A percentile compares a stretch with the other conserved stretches of the same genome.
These are phyloP conservation scores for Populus deltoides DNA, from an alignment of 345 rosid species.

Conservation along the genomic window DNA sequence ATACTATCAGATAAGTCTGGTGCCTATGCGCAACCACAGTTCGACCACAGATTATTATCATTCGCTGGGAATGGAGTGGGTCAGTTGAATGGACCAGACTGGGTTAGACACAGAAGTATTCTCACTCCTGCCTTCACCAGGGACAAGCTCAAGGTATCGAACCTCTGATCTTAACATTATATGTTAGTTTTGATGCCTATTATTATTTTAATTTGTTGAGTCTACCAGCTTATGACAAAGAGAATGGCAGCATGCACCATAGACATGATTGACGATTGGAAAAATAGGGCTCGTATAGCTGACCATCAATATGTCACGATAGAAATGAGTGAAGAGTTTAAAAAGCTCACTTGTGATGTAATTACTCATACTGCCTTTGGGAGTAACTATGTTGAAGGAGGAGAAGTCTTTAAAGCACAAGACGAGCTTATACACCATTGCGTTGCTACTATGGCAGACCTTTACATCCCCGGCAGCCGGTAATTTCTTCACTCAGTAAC, in stretches of 20 bases:
- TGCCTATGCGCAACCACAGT: slow-evolving; percentile 54
- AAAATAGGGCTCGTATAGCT: slow-evolving; percentile 23
- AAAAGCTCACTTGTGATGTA: slow-evolving; percentile 61
- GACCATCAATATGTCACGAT: slow-evolving; percentile 39
- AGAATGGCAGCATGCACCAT: slow-evolving; percentile 47
- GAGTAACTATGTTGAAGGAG: slow-evolving; percentile 67
- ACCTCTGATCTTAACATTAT: neutral
- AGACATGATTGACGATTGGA: slow-evolving; percentile 57
- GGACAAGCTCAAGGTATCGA: slow-evolving; percentile 79
- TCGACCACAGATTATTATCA: slow-evolving; percentile 48
- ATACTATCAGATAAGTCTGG: slow-evolving; percentile 70
- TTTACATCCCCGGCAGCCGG: slow-evolving; percentile 75
- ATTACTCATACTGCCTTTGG: slow-evolving; percentile 79
- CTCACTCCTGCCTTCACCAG: slow-evolving; percentile 74
- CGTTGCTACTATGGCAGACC: slow-evolving; percentile 32
- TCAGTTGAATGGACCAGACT: slow-evolving; percentile 48
- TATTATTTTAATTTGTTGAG: neutral
- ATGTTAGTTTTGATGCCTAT: too few species aligned
- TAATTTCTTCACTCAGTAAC: slow-evolving; percentile 14
- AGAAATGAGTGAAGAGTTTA: slow-evolving; percentile 65
- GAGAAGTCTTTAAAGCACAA: slow-evolving; percentile 65
- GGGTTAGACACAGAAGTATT: slow-evolving; percentile 79
- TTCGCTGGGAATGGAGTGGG: slow-evolving; percentile 76
- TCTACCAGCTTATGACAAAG: slow-evolving; percentile 40
- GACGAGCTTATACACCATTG: slow-evolving; percentile 54